These are phyloP conservation scores for Diatrype stigma DNA, from an alignment of 2,329 filamentous ascomycete genomes.

Conservation along the genomic window DNA sequence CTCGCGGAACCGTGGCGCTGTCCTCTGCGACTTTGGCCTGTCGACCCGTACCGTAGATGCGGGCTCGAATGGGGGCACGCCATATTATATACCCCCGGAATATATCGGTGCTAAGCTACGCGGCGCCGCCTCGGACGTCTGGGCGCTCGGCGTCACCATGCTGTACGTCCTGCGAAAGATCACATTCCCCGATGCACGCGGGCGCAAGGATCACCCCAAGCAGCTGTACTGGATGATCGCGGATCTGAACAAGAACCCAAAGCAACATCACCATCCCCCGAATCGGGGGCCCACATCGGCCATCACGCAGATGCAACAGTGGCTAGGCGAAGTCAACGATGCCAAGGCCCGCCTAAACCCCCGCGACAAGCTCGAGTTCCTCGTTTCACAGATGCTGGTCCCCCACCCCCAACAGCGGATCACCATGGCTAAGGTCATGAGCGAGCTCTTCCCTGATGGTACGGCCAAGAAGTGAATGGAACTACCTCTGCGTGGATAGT, in stretches of 20 bases:
- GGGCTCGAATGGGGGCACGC: constrained; percentile 51
- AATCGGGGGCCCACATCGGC: constrained; percentile 31
- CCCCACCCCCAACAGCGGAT: constrained; percentile 49
- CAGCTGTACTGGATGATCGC: constrained; percentile 57
- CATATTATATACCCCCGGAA: constrained; percentile 59
- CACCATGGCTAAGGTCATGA: constrained; percentile 48
- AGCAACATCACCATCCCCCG: constrained; percentile 18
- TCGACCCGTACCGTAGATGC: constrained; percentile 44
- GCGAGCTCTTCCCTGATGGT: constrained; percentile 33
- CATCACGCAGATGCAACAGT: constrained; percentile 50
- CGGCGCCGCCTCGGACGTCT: constrained; percentile 53
- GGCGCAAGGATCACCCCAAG: constrained; percentile 41
- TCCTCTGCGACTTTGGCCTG: constrained; percentile 58
- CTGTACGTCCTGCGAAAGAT: constrained; percentile 55
- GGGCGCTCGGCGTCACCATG: constrained; percentile 59
- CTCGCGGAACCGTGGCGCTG: constrained; percentile 53
- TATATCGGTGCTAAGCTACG: constrained; percentile 53
- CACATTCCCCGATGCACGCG: constrained; percentile 49
- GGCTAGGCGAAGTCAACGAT: constrained; percentile 50
- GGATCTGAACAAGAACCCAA: constrained; percentile 43
- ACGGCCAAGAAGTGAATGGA: constrained; percentile 22
- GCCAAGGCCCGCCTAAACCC: constrained; percentile 42
- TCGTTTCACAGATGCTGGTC: constrained; percentile 51
- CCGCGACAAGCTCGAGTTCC: constrained; percentile 45
- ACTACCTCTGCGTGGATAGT: neutral